Base-by-base conservation (phyloP, 2,329 filamentous ascomycete species). In the Diaporthe humulicola region DNA sequence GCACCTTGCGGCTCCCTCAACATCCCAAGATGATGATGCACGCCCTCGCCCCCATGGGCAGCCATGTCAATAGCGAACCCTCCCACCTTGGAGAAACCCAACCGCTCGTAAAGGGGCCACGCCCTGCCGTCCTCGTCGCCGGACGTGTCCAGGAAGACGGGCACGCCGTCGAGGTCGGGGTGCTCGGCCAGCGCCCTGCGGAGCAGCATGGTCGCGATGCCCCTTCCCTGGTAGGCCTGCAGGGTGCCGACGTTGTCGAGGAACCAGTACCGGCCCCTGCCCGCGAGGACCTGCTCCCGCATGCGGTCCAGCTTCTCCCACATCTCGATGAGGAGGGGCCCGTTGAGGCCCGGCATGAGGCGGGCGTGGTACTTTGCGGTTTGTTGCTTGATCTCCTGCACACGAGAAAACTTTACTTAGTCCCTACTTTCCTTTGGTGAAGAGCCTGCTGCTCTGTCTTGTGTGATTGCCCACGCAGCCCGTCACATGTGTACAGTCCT, bases 281-380 rank as follows among this genome's bases (percentile, higher is more conserved):
- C 70, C 7, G 36, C 48, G 33, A 74, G 70, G 4, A 74, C 48
- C 69, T 72, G n/a, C 69, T 71, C 73, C 22, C 48, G 6, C 73
- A 67, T 72, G 50, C 69, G 57, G 48, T 72, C 73, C 7, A 74
- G 69, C 14, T 58, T 66, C 50, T 74, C 73, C 73, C 73, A 74
- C 69, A 72, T 67, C 38, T 74, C 67, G 30, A 72, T 14, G 42
- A 74, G 69, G 6, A 74, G n/a, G 25, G 69, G 48, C 1, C 67
- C 69, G 40, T 74, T 67, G 48, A 74, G 33, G 15, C 73, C 73
- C 15, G 57, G 67, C 67, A 74, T 74, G 50, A 72, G 57, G 25
- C 50, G 48, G 19, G 57, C 48, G 22, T 67, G 48, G 38, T 72
- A 74, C 2, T 58, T 70, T 22, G 36, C 40, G 30, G 28, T 60